These are phyloP conservation scores for Coemansia sp. DNA, from an alignment of 192 early-diverging fungal genomes.

Conservation along the genomic window DNA sequence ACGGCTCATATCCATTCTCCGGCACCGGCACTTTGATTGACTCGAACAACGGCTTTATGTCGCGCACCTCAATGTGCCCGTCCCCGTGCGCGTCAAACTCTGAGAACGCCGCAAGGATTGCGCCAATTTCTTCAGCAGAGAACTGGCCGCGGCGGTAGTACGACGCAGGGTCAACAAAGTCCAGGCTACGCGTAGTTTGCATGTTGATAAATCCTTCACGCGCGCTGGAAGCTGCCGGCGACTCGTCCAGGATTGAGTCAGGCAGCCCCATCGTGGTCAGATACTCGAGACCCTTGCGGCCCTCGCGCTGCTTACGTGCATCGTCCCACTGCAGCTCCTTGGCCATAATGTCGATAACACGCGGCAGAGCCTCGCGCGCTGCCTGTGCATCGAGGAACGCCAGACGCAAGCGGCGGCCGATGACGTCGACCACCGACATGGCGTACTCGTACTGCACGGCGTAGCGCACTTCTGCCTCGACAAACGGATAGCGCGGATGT, in stretches of 20 bases:
- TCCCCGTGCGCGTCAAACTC: constrained; percentile 50
- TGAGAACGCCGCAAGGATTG: constrained; percentile 47
- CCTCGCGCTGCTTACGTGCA: constrained; percentile 67
- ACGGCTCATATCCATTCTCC: constrained; percentile 7
- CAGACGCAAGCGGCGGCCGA: constrained; percentile 86
- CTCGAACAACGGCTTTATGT: constrained; percentile 38
- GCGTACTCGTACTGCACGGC: constrained; percentile 91
- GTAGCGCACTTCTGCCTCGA: constrained; percentile 93
- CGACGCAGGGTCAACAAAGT: constrained; percentile 50
- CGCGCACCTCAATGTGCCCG: constrained; percentile 47
- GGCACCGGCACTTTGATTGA: constrained; percentile 40
- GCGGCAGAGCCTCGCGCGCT: constrained; percentile 79
- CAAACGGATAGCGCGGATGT: constrained; percentile 81
- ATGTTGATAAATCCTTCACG: constrained; percentile 25
- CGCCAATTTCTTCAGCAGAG: constrained; percentile 55
- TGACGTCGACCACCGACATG: constrained; percentile 88
- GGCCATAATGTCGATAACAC: constrained; percentile 89
- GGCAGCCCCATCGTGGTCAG: constrained; percentile 92
- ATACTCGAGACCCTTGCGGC: constrained; percentile 69
- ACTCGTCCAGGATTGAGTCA: constrained; percentile 43
- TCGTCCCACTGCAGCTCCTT: constrained; percentile 80
- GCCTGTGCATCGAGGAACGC: constrained; percentile 94
- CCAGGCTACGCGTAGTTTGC: constrained; percentile 27
- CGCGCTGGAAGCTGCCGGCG: background rate
- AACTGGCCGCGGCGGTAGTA: constrained; percentile 56